Base-by-base conservation (phyloP, 306 rosid genomes). In the Glycine soja region DNA sequence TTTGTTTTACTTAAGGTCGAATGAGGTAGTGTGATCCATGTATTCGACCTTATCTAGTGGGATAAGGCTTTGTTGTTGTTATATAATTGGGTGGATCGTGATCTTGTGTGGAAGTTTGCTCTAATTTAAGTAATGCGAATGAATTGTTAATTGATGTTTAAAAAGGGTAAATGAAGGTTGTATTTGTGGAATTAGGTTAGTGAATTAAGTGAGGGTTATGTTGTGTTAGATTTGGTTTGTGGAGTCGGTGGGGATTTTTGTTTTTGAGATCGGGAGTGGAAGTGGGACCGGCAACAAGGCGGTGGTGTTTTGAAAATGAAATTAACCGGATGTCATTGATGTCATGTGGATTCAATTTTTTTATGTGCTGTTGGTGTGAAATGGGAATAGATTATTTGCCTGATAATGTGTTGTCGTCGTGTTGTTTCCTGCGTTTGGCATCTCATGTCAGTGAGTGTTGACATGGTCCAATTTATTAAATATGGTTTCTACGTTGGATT, bases 21-120 rank as follows among this genome's bases (percentile, higher is more conserved):
- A 59, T 19, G 66, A 3, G 3, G 14, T 58, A 2, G 65, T 9
- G n/a, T 59, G 67, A 30, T 61, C 67, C 15, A 30, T 11, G 40
- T 30, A 30, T 3, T 5, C 1, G 65, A 59, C 7, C 15, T 24
- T 4, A 62, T 12, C 8, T 10, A 30, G 45, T 30, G 9, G 15
- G 16, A 12, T 0, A 5, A 11, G 45, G 68, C 1, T 62, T 0
- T 11, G 43, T 3, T 42, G 32, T 40, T 72, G 30, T 50, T 0
- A 48, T 75, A 0, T 32, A 48, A 53, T 76, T 24, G 76, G 8
- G 48, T 77, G 86, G 85, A 82, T 87, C 82, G 68, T 77, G 81
- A 73, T 80, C 58, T 66, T 45, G 24, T 79, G 65, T 75, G 56
- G 32, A 36, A 71, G 43, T 76, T 0, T 3, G 63, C 46, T 43